Percentiles rank a stretch among this genome's conserved stretches.
Evolutionary conservation across 371 early-diverging fungal genomes (phyloP).

Genomic region (Blakeslea trispora): DNA sequence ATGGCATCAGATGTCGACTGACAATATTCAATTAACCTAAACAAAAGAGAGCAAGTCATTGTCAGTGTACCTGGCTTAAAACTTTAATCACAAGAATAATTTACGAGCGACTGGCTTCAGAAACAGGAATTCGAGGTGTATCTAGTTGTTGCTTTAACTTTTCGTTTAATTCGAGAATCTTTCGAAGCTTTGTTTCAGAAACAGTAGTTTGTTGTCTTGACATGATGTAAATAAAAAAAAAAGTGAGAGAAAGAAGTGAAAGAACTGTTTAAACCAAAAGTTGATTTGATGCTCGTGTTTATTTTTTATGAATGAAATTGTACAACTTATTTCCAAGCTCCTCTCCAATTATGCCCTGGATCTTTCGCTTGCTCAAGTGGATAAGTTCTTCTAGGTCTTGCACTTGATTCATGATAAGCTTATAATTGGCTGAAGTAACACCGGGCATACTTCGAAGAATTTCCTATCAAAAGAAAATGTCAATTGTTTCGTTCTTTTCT

Average conservation of each 20-base stretch:
- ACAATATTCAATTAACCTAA: conserved; percentile 51
- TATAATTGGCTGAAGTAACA: conserved; percentile 77
- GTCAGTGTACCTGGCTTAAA: not conserved
- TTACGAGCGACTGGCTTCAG: conserved; percentile 64
- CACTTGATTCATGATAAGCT: conserved; percentile 67
- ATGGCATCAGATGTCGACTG: conserved; percentile 58
- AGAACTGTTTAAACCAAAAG: not conserved
- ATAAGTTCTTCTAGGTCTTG: conserved; percentile 65
- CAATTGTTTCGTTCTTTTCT: conserved; percentile 9
- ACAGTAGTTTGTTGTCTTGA: conserved; percentile 40
- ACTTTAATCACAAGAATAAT: conserved; percentile 20
- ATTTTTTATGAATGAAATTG: conserved; percentile 53
- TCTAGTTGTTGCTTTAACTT: conserved; percentile 83
- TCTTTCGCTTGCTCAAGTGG: conserved; percentile 41
- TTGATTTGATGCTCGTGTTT: conserved; percentile 9
- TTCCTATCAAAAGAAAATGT: conserved; percentile 49
- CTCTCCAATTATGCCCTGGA: conserved; percentile 57
- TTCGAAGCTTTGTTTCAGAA: conserved; percentile 73
- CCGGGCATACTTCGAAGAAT: conserved; percentile 86
- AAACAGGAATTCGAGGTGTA: conserved; percentile 76
- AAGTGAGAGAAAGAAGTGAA: not conserved
- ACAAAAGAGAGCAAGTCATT: conserved; percentile 2
- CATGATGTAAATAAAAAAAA: too few relatives aligned
- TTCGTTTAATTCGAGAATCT: conserved; percentile 76
- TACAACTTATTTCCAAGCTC: conserved; percentile 56